Base-by-base conservation (phyloP, 1,284 basidiomycete species). In the Irpex rosettiformis region DNA sequence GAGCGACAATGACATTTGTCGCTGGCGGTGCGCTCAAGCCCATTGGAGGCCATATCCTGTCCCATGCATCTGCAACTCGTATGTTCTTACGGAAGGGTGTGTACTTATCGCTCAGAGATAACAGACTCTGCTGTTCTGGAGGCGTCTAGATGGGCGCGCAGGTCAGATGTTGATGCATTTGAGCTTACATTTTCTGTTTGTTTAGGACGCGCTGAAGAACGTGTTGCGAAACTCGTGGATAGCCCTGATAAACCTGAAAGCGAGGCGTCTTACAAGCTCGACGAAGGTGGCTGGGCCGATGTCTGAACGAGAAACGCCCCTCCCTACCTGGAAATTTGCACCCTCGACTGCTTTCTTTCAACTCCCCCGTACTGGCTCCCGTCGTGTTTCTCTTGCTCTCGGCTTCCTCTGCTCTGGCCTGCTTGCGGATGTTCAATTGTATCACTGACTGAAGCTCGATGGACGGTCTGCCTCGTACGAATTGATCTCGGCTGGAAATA, bases 181-280 rank as follows among this genome's bases (percentile, higher is more conserved):
- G n/a, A n/a, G n/a, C n/a, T n/a, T n/a, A n/a, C n/a, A n/a, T n/a
- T n/a, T n/a, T n/a, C n/a, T 8, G 16, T 25, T 40, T n/a, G 7
- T 27, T 21, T 64, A 91, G 93, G 94, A 63, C 87, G 94, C 49
- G 94, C 92, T 3, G 94, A 96, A 70, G 94, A 97, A 75, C 89
- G 94, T 58, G 93, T 96, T 28, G 94, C 94, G n/a, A 97, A 96
- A 70, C 80, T 97, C 2, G 91, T 94, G 43, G 94, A 97, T 70
- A 94, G 91, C 66, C 94, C 94, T 3, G 94, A 96, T 70, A 83
- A 89, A 65, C 92, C 93, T 6, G 93, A 96, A 74, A 93, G 91
- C 65, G 93, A 96, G 74, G 94, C 93, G 2, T 93, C 92, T 1
- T 96, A 95, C 73, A 93, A 92, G 70, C 79, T 96, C 27, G 90